Evolutionary conservation across 345 rosid genomes (phyloP).

Genomic region (Eucalyptus marginata): DNA sequence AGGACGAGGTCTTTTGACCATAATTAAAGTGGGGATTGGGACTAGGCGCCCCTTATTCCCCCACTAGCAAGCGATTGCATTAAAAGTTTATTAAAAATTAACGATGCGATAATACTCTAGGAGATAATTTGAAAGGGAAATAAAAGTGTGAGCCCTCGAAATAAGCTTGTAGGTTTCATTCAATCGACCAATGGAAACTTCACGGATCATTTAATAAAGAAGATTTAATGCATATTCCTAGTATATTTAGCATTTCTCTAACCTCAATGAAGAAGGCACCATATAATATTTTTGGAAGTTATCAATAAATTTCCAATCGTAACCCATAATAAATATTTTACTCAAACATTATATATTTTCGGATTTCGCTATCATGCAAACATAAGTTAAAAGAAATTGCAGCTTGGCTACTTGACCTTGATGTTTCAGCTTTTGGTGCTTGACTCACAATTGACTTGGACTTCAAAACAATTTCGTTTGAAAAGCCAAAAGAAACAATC

Average conservation of each 20-base stretch:
- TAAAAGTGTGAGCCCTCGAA: not conserved
- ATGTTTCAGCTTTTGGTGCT: not conserved
- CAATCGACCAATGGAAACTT: not conserved
- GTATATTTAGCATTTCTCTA: not conserved
- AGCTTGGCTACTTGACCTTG: not conserved
- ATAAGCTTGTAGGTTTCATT: not conserved
- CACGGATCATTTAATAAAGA: not conserved
- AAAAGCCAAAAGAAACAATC: not conserved
- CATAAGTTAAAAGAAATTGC: not conserved
- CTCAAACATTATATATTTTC: not conserved
- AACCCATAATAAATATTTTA: not conserved
- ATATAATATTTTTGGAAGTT: rapidly evolving
- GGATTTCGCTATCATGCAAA: too few species aligned
- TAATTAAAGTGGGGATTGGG: too few species aligned
- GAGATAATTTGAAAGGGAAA: not conserved
- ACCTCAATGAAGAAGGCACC: not conserved
- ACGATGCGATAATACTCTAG: not conserved
- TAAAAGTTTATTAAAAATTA: not conserved
- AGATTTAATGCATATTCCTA: not conserved
- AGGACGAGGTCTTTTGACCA: too few species aligned
- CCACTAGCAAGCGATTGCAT: not conserved
- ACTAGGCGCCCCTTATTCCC: not conserved
- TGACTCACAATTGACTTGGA: not conserved
- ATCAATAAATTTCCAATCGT: not conserved
- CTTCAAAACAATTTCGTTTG: not conserved